phyloP scores from a whole-genome alignment of 2,329 filamentous ascomycete genomes.

The Thelonectria olida region DNA sequence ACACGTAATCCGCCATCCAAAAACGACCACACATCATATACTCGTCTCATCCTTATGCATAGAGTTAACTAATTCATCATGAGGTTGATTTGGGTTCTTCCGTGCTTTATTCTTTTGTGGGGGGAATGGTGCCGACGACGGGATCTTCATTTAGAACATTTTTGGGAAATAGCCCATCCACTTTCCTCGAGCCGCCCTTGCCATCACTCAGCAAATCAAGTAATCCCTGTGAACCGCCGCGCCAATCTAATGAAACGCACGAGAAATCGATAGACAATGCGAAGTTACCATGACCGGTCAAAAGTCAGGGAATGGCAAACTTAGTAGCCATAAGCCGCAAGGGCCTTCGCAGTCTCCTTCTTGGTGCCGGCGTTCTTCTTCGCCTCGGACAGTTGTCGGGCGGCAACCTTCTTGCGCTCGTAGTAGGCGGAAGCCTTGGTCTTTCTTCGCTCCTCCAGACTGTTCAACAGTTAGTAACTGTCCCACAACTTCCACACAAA shows the following conservation, averaged over 20 bases:
- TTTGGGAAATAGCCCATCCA: conserved; percentile 44
- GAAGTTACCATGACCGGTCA: conserved; percentile 45
- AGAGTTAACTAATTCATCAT: conserved; percentile 28
- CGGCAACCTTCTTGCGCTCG: conserved; percentile 98
- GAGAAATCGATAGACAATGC: conserved; percentile 57
- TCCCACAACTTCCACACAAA: neutral
- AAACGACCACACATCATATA: conserved; percentile 29
- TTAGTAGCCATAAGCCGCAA: conserved; percentile 94
- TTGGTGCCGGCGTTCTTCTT: conserved; percentile 92
- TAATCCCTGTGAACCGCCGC: conserved; percentile 61
- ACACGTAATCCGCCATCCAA: conserved; percentile 2
- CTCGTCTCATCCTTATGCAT: conserved; percentile 37
- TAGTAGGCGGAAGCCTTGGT: conserved; percentile 99
- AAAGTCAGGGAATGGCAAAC: conserved; percentile 43
- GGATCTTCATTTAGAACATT: conserved; percentile 48
- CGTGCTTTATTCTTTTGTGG: conserved; percentile 48
- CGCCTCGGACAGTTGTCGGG: conserved; percentile 89
- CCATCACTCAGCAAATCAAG: conserved; percentile 59
- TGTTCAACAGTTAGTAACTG: conserved; percentile 51
- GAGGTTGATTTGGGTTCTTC: conserved; percentile 44
- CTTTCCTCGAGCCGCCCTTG: conserved; percentile 51
- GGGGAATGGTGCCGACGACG: conserved; percentile 40
- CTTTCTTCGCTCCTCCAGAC: conserved; percentile 99
- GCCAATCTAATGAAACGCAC: conserved; percentile 64
- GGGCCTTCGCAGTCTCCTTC: conserved; percentile 86